Base-by-base conservation (phyloP, 495 filamentous ascomycete species). In the Hypoxylon subgilvum region DNA sequence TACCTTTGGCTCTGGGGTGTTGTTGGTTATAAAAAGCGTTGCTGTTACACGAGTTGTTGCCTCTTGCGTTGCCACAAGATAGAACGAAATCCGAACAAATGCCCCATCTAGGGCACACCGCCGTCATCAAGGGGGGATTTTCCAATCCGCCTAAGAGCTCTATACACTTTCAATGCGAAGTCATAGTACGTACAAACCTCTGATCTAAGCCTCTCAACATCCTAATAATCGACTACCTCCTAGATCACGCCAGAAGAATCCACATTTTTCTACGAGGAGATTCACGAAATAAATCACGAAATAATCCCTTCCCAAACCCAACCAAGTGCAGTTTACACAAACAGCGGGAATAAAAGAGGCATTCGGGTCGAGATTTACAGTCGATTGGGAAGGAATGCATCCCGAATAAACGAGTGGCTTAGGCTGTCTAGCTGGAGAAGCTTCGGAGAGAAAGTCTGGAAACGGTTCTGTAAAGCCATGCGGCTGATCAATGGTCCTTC, bases 1-100 rank as follows among this genome's bases (percentile, higher is more conserved):
- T 38, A 38, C 35, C 35, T 38, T 38, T 38, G 35, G 35, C 35
- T 38, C 35, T 16, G 35, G 35, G 35, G 35, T 14, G 16, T 38
- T 14, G 18, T 38, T 38, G 35, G 35, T 38, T 38, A 38, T 38
- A 38, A 38, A 8, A 38, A 38, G 35, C 13, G 35, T 14, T 16
- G 35, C 35, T 38, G 35, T 38, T 38, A 38, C 35, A 38, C 35
- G 35, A 38, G 35, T 2, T 38, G 35, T 38, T 38, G 35, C 16
- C 35, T 38, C 13, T 38, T 38, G 5, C 35, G 35, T 38, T 38
- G 35, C 35, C 35, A 17, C 35, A 38, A 38, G 35, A 38, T 14
- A 38, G 35, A 38, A 38, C 9, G 35, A 38, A 38, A 38, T 38
- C 35, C 35, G 35, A 38, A 38, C 7, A 38, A 14, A 17, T 18